Evolutionary conservation across 768 basidiomycete species (phyloP), one percentile per base, ranked within the genome.

Genomic region (Leucogyrophana mollusca): DNA sequence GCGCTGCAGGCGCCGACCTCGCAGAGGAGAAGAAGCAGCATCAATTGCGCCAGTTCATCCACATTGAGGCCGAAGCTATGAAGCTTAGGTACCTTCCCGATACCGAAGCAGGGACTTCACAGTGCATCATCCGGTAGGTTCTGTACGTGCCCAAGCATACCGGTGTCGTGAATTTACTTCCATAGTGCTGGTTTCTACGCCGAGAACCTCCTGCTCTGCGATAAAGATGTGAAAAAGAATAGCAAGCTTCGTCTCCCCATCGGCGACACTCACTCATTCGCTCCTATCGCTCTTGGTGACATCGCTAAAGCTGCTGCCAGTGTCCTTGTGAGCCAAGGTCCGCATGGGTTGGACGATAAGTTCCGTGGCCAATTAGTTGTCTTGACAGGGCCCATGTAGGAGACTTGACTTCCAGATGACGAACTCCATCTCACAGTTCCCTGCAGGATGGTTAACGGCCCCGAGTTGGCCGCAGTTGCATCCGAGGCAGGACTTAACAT

Each of bases 21-120:
- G 66, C 66, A 9, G 66, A 67, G 34, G 46, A 47, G 30, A 56
- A 60, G 40, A 55, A 51, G 41, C 64, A 68, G 44, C 64, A 66
- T 13, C 50, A 58, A 14, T 49, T 68, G 25, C 56, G 61, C 17
- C 62, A 68, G 51, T 66, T 66, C 48, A 52, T 64, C 46, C 59
- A 60, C 11, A 53, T 67, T 45, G 66, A 68, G 57, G 36, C 52
- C 13, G 47, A 61, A 45, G 56, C 51, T 13, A 54, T 66, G 56
- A 48, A 54, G 49, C 24, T 52, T 30, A 65, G 64, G 50, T 43
- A 47, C 8, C 40, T 52, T 30, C 35, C 55, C 16, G 38, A 46
- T 17, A 51, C 59, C 6, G 45, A 64, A 41, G 56, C 65, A 25
- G 66, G 60, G 20, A 58, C 60, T 35, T 59, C 57, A 42, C 55